These are phyloP conservation scores for Colletotrichum phormii DNA, from an alignment of 2,329 filamentous ascomycete genomes.

Conservation along the genomic window DNA sequence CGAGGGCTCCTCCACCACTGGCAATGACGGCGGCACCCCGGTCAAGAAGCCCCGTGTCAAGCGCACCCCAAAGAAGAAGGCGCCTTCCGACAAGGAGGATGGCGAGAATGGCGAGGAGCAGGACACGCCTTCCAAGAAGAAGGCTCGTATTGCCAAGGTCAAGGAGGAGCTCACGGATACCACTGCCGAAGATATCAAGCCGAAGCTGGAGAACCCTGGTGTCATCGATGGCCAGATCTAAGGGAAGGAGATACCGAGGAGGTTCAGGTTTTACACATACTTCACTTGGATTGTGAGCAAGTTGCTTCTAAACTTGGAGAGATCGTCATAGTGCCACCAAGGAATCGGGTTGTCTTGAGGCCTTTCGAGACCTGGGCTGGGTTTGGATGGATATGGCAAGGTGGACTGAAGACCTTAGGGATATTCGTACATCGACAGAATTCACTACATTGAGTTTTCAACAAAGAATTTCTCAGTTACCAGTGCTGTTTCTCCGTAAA, in stretches of 20 bases:
- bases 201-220: too few relatives aligned
- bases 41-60: not conserved
- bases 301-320: not conserved
- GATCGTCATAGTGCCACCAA: not conserved
- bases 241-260: too few relatives aligned
- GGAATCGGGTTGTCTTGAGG: not conserved
- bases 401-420: not conserved
- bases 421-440: not conserved
- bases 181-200: too few relatives aligned
- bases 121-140: not conserved
- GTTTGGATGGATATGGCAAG: not conserved
- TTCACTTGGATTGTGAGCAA: not conserved
- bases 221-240: too few relatives aligned
- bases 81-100: not conserved
- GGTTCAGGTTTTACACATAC: not conserved
- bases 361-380: not conserved
- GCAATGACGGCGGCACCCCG: not conserved
- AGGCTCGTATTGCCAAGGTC: not conserved
- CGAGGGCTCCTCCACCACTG: not conserved
- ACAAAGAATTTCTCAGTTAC: not conserved
- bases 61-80: not conserved
- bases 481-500: too few relatives aligned
- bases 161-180: not conserved
- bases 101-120: not conserved
- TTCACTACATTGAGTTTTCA: not conserved